phyloP scores from a whole-genome alignment of 1,139 yeast genomes.

The Lodderomyces elongisporus region DNA sequence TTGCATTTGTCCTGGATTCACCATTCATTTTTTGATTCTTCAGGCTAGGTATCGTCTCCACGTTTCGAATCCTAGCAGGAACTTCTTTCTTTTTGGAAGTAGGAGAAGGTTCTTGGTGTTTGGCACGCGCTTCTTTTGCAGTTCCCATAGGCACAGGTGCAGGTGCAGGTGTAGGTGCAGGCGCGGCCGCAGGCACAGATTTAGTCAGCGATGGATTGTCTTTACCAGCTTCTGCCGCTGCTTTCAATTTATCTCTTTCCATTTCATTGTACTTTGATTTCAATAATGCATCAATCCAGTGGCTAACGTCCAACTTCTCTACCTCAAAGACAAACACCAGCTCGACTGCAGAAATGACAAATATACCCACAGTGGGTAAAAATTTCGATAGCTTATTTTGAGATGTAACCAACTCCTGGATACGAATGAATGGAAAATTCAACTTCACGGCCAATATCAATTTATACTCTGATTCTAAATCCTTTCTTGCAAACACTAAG shows the following conservation, averaged over 20 bases:
- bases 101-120: not conserved
- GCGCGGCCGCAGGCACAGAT: not conserved
- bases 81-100: not conserved
- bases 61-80: not conserved
- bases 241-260: conserved; percentile 41
- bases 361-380: conserved; percentile 41
- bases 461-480: conserved; percentile 27
- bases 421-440: conserved; percentile 42
- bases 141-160: conserved; percentile 12
- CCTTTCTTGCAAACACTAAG: conserved; percentile 40
- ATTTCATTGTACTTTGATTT: conserved; percentile 43
- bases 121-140: conserved; percentile 1
- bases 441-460: conserved; percentile 48
- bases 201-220: conserved; percentile 3
- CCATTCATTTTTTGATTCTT: conserved; percentile 1
- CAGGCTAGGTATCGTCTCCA: not conserved
- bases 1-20: conserved; percentile 4
- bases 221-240: conserved; percentile 5
- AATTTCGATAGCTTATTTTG: conserved; percentile 26
- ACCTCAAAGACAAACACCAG: conserved; percentile 53
- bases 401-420: conserved; percentile 48
- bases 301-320: conserved; percentile 46
- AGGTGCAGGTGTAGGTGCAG: not conserved
- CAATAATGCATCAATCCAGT: conserved; percentile 55
- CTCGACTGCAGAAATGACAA: conserved; percentile 47